Conservation (phyloP, 2,329 filamentous ascomycete genomes). For the Penicillium freii region DNA sequence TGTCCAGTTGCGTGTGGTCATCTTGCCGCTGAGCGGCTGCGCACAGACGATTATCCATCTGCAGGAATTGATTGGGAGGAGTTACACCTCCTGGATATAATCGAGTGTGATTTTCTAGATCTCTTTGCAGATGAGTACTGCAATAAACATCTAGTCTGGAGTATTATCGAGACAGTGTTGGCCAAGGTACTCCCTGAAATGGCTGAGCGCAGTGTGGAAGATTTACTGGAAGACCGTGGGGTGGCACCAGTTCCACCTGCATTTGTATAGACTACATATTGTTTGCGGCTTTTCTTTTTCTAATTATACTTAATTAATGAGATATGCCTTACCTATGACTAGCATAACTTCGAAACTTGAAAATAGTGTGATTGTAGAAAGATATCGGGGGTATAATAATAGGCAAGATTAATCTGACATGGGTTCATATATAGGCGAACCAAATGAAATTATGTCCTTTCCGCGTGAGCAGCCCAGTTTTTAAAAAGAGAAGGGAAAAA, state of each 20-base stretch:
- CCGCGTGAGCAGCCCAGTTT: constrained; percentile 25
- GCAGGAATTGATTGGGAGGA: constrained; percentile 43
- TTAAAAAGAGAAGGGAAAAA: constrained; percentile 2
- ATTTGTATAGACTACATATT: constrained; percentile 8
- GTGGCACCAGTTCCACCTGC: constrained; percentile 22
- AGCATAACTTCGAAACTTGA: background rate
- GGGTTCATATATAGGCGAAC: constrained; percentile 10
- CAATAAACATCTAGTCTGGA: constrained; percentile 88
- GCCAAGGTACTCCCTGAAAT: constrained; percentile 82
- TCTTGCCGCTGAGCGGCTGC: constrained; percentile 6
- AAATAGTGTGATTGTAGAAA: constrained; percentile 1
- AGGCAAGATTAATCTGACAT: constrained; percentile 15
- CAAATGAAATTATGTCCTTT: constrained; percentile 19
- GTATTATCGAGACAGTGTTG: constrained; percentile 76
- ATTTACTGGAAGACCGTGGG: constrained; percentile 72
- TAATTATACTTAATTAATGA: constrained; percentile 9
- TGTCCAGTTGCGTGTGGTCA: constrained; percentile 1
- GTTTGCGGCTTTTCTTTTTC: background rate
- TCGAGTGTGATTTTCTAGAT: constrained; percentile 65
- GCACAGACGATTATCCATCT: constrained; percentile 21
- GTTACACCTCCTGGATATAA: constrained; percentile 54
- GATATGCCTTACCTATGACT: constrained; percentile 10
- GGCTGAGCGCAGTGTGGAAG: constrained; percentile 65
- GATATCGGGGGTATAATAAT: constrained; percentile 14
- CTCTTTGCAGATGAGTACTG: constrained; percentile 79